Base-by-base conservation (phyloP, 306 rosid genomes). In the Luffa acutangula region DNA sequence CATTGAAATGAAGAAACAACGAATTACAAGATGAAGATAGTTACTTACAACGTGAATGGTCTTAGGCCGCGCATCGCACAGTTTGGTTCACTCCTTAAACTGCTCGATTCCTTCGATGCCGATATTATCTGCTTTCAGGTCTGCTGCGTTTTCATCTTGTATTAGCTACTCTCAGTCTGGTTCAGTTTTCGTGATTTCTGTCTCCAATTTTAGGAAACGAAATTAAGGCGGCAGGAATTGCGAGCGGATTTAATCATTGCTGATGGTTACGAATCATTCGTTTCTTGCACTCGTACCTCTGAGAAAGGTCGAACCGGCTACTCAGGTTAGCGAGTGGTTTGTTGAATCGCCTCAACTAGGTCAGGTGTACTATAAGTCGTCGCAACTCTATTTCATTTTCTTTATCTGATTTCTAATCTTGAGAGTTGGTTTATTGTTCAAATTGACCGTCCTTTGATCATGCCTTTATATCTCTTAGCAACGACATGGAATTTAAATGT, bases 1-100 rank as follows among this genome's bases (percentile, higher is more conserved):
- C 77, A 1, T 72, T 72, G 41, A 72, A 70, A 71, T 46, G 76
- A 69, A 21, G 31, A 71, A 6, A 48, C 76, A 46, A 31, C 60
- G 78, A 49, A 73, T 49, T 73, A 49, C 13, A 73, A 71, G 58
- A 92, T 92, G 98, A 92, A 92, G 92, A 89, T 95, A 41, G 97
- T 92, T 33, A 95, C 87, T 39, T 95, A 95, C 91, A 95, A 92
- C 85, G 97, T 95, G 69, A 95, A 91, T 76, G 98, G 99, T 17
- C 76, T 95, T 54, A 82, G 96, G 79, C 97, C 87, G 54, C 90
- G 99, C 71, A 88, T 91, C 79, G 84, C 92, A 13, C 99, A 95
- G 87, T 91, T 91, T 79, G 96, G 99, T 11, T 90, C 97, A 71
- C 97, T 95, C 33, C 88, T 81, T 14, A 95, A 95, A 79, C 83